Percentiles rank a stretch among this genome's conserved stretches.
Conservation (phyloP, 495 filamentous ascomycete species). For the Daldinia bambusicola region DNA sequence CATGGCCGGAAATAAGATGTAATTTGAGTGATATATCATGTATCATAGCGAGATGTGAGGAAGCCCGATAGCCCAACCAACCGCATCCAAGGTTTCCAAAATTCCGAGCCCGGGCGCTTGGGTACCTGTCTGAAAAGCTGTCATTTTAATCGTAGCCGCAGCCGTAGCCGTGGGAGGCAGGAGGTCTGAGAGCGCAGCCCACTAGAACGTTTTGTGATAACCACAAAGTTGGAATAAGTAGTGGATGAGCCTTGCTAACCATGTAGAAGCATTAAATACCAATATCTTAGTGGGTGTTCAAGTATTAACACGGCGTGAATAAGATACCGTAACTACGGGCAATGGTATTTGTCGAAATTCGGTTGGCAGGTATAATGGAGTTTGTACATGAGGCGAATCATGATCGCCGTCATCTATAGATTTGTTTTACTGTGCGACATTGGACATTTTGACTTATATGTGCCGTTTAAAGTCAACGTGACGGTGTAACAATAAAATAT, state of each 20-base stretch:
- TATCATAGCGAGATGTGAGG: slow-evolving; percentile 20
- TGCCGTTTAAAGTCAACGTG: not conserved
- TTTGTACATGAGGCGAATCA: not conserved
- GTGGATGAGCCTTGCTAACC: slow-evolving; percentile 21
- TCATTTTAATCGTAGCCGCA: not conserved
- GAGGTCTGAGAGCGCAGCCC: slow-evolving; percentile 23
- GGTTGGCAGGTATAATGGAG: slow-evolving; percentile 1
- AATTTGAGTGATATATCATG: slow-evolving; percentile 19
- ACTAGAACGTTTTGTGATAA: slow-evolving; percentile 5
- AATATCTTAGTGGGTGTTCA: slow-evolving; percentile 16
- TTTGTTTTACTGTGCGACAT: not conserved
- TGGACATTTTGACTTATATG: not conserved
- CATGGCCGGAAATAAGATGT: slow-evolving; percentile 4
- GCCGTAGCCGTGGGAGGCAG: not conserved
- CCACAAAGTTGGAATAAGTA: slow-evolving; percentile 11
- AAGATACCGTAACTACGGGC: not conserved
- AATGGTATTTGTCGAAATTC: slow-evolving; percentile 6
- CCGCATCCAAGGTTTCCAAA: slow-evolving; percentile 13
- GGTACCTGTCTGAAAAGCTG: slow-evolving; percentile 18
- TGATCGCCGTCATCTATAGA: not conserved
- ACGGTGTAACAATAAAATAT: not conserved
- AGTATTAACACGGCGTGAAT: not conserved
- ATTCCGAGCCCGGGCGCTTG: slow-evolving; percentile 11
- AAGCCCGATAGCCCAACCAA: slow-evolving; percentile 15
- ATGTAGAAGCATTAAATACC: slow-evolving; percentile 26